Evolutionary conservation across 2,329 filamentous ascomycete genomes (phyloP), one percentile per base, ranked within the genome.

Genomic region (Ploettnerulaceae sp.): DNA sequence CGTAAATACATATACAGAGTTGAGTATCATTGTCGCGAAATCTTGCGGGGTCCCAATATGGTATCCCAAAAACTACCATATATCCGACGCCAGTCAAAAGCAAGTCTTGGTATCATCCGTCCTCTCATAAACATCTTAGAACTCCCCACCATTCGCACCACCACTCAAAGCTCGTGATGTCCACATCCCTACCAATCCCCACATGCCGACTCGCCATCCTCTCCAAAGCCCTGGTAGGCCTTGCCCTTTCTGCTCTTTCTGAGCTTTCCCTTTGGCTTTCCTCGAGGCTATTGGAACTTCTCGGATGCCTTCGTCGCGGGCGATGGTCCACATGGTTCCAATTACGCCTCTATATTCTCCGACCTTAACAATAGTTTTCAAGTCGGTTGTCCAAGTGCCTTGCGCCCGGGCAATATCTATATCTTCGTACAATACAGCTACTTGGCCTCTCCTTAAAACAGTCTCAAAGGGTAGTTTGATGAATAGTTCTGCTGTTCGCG

Each of bases 381-480:
- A 62, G 37, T 67, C 38, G 11, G 20, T 29, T 37, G 52, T 43
- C 46, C 21, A 47, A 20, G 5, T 42, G 25, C 37, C 55, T 37
- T 25, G 36, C 7, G 22, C 33, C 4, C 17, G 54, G 37, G 74
- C 43, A 8, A 28, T 20, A 22, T 38, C 21, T 12, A 38, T 21
- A 17, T 52, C 54, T 36, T 50, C 37, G 22, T 49, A 37, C 35
- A 88, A 74, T 1, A 89, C 81, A 1, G 82, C 74, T 49, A 93
- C 84, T 66, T 98, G 93, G 4, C 88, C 91, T 49, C 93, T 81
- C 37, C 93, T 83, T 6, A 97, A 76, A 12, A 95, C 86, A 0
- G 91, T 97, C 68, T 98, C 93, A 4, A 97, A 73, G 0, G 93
- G 93, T 9, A 97, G 79, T 61, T 91, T 90, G 56, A 95, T 67